Percentiles rank a stretch among this genome's conserved stretches.
Conservation (phyloP, 257 asterid species). For the Nicotiana noctiflora region DNA sequence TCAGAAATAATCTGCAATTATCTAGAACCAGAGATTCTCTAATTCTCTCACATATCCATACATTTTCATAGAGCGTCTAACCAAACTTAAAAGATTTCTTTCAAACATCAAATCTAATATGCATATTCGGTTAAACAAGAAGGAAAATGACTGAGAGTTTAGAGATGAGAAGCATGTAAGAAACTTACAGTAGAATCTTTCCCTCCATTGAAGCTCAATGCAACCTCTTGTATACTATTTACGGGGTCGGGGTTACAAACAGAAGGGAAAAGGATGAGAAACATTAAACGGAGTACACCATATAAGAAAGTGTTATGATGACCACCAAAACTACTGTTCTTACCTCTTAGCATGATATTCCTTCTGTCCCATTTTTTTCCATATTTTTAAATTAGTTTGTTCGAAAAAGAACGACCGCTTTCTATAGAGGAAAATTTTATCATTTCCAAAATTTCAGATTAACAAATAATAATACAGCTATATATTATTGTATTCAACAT, state of each 20-base stretch:
- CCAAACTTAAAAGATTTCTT: neutral
- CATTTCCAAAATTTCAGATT: neutral
- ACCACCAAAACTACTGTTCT: neutral
- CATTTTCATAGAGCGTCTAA: neutral
- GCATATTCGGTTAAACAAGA: neutral
- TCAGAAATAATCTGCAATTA: neutral
- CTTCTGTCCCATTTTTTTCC: neutral
- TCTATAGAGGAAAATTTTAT: neutral
- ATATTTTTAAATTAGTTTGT: neutral
- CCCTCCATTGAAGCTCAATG: conserved; percentile 95
- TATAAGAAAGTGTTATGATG: neutral
- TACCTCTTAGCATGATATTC: neutral
- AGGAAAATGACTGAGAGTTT: neutral
- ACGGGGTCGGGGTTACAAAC: neutral
- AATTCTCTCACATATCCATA: neutral
- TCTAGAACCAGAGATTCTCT: neutral
- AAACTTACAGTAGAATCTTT: conserved; percentile 86
- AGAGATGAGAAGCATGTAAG: neutral
- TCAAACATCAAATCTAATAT: neutral
- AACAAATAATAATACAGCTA: neutral
- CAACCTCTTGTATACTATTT: conserved; percentile 78
- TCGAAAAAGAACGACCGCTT: neutral
- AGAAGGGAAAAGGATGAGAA: neutral
- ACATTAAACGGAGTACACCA: neutral
- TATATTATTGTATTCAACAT: neutral